phyloP scores from a whole-genome alignment of 164 flowering plant species.

The grape (Vitis vinifera) region DNA sequence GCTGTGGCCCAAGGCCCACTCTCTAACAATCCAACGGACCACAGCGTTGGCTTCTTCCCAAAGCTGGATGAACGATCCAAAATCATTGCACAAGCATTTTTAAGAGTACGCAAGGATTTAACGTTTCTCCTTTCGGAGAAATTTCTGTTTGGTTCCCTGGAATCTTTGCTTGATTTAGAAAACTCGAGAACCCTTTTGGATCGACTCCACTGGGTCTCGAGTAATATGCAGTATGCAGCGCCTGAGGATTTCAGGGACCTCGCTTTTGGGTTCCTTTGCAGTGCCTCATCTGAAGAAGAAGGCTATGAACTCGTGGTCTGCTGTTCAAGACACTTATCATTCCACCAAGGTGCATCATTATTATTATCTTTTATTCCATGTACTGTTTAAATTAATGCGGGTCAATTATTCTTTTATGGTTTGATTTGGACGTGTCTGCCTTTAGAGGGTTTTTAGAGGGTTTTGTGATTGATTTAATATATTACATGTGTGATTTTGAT shows the following conservation, averaged over 20 bases:
- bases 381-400: conserved; percentile 1
- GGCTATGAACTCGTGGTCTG: conserved; percentile 63
- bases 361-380: background rate
- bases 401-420: background rate
- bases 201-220: conserved; percentile 1
- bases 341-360: conserved; percentile 69
- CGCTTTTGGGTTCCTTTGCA: conserved; percentile 24
- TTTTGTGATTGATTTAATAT: background rate
- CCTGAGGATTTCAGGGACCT: conserved; percentile 36
- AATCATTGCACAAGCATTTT: too few species aligned
- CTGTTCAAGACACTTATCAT: conserved; percentile 70
- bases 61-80: too few species aligned
- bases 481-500: conserved; percentile 12
- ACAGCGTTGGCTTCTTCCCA: too few species aligned
- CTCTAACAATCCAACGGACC: too few species aligned
- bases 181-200: conserved; percentile 2
- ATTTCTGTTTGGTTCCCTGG: conserved; percentile 9
- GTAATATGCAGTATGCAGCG: conserved; percentile 42
- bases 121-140: background rate
- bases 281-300: conserved; percentile 57
- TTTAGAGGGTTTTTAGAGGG: background rate
- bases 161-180: background rate
- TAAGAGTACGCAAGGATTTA: too few species aligned
- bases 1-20: too few species aligned
- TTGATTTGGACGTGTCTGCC: background rate